phyloP scores from a whole-genome alignment of 345 rosid genomes.

The Gossypium mustelinum region DNA sequence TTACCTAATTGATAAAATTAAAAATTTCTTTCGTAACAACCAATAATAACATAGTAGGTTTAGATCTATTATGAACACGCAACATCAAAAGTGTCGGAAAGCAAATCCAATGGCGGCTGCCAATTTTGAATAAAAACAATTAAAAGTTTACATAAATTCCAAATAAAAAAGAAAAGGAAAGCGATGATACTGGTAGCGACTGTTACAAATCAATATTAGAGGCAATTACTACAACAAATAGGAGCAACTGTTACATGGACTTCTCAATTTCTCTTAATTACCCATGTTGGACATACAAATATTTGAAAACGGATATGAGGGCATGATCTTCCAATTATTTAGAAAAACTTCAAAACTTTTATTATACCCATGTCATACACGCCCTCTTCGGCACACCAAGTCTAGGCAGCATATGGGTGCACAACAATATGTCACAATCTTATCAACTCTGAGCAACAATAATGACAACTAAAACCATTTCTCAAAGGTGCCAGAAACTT shows the following conservation, averaged over 20 bases:
- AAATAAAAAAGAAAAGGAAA: no score
- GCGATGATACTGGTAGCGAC: no score
- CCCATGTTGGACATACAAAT: no score
- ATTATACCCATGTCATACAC: no score
- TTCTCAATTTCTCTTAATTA: no score
- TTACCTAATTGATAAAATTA: neutral
- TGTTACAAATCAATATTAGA: neutral
- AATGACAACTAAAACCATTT: neutral
- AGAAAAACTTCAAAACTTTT: no score
- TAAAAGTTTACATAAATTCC: no score
- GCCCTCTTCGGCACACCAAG: no score
- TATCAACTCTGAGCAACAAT: neutral
- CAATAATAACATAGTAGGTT: neutral
- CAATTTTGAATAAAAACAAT: neutral
- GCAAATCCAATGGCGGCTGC: neutral
- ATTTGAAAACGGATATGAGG: no score
- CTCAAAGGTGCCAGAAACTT: neutral
- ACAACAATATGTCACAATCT: neutral
- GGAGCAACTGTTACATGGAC: neutral
- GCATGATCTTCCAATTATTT: no score
- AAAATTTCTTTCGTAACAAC: neutral
- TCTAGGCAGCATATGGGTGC: no score
- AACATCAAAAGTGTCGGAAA: neutral
- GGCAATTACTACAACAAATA: neutral
- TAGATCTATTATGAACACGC: neutral